A percentile compares a stretch with the other conserved stretches of the same genome.
Conservation (phyloP, 345 rosid species). For the Rhodamnia rubescens region DNA sequence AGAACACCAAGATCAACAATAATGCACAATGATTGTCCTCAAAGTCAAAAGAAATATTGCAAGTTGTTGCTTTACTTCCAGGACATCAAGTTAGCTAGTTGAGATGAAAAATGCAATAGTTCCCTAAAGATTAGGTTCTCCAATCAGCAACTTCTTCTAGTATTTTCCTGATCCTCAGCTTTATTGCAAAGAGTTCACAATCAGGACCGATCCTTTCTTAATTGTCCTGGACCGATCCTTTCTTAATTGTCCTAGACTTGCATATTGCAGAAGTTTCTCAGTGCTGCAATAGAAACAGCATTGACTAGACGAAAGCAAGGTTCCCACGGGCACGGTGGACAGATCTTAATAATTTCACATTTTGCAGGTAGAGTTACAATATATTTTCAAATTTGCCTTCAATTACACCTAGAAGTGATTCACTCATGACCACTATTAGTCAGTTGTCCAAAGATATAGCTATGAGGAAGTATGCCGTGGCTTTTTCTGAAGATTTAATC, state of each 20-base stretch:
- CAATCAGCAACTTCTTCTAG: neutral
- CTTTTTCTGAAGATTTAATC: neutral
- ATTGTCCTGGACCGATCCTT: neutral
- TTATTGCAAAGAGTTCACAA: neutral
- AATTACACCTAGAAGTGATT: neutral
- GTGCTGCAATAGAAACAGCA: neutral
- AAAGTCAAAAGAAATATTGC: neutral
- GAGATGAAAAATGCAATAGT: neutral
- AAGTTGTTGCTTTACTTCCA: neutral
- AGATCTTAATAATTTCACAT: neutral
- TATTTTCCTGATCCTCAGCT: neutral
- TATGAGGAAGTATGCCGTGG: neutral
- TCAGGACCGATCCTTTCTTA: neutral
- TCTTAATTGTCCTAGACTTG: neutral
- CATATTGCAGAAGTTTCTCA: neutral
- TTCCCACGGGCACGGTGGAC: neutral
- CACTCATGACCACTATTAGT: neutral
- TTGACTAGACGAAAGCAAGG: neutral
- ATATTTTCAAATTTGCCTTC: neutral
- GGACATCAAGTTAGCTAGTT: neutral
- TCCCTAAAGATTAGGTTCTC: neutral
- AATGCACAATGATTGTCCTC: neutral
- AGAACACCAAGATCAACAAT: neutral
- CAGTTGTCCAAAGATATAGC: neutral
- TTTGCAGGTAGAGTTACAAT: neutral